Evolutionary conservation across 257 asterid species (phyloP), one percentile per base, ranked within the genome.

Genomic region (Cordia subcordata): DNA sequence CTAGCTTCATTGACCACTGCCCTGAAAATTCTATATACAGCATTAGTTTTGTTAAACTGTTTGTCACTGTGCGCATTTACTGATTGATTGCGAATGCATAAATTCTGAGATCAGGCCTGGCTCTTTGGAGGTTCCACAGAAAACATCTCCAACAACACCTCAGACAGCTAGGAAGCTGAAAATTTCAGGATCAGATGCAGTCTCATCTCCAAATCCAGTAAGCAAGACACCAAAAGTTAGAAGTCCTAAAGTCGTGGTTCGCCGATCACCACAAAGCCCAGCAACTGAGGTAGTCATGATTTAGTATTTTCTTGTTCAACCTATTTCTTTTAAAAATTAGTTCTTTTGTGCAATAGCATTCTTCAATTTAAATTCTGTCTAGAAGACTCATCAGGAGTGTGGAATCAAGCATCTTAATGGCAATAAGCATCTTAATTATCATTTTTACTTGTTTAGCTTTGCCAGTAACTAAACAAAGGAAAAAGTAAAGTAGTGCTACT

Each of bases 221-320:
- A 75, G 73, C 77, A 78, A 72, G 66, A 81, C 80, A 35, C 79
- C 86, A 3, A 90, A 86, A 71, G 81, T 78, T 15, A 83, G 78
- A 75, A 83, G 86, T 74, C 85, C 94, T 2, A 85, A 79, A 66
- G 82, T 81, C 61, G 82, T 72, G 55, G 84, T 72, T 45, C 91
- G 81, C 12, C 76, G 81, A 1, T 82, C 94, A 53, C 92, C 92
- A 14, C 69, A 82, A 75, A 82, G 85, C 60, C 91, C 91, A 23
- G 83, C 77, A 33, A 45, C 57, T 58, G 89, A 85, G 98, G 98
- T 90, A 75, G 22, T 20, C 40, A 22, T 53, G 17, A 39, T 42
- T 42, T 11, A 27, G 12, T 11, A 42, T 42, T 8, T 42, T 42
- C 15, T 42, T 42, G 10, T 42, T 42, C 12, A 3, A 2, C 10